phyloP scores from a whole-genome alignment of 23 red algal species.

The Gracilariopsis chorda region DNA sequence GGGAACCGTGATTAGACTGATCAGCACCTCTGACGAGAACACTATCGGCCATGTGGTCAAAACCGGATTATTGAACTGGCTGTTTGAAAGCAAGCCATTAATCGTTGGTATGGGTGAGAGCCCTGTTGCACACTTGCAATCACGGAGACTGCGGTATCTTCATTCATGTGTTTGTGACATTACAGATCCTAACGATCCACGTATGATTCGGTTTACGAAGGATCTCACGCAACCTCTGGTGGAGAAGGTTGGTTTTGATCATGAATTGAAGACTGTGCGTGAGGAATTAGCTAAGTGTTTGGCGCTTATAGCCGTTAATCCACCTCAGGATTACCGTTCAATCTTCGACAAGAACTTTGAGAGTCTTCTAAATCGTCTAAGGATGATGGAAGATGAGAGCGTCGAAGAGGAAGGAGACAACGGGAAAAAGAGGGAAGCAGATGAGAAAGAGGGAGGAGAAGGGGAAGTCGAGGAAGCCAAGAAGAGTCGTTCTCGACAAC shows the following conservation, averaged over 20 bases:
- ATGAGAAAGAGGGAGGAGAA: neutral
- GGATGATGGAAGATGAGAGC: neutral
- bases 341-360: conserved; percentile 21
- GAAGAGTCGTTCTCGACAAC: conserved; percentile 75
- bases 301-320: conserved; percentile 31
- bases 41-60: conserved; percentile 34
- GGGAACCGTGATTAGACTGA: conserved; percentile 61
- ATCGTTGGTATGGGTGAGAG: conserved; percentile 58
- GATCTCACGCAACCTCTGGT: conserved; percentile 16
- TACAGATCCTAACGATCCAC: neutral
- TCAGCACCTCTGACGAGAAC: conserved; percentile 30
- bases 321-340: neutral
- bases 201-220: conserved; percentile 16
- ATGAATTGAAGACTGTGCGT: conserved; percentile 73
- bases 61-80: conserved; percentile 8
- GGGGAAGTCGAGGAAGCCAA: conserved; percentile 2
- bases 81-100: conserved; percentile 36
- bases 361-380: conserved; percentile 22
- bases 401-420: neutral
- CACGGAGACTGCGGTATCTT: conserved; percentile 63
- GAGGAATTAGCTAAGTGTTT: conserved; percentile 75
- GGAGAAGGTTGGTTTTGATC: conserved; percentile 55
- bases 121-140: conserved; percentile 67
- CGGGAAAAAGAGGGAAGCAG: neutral
- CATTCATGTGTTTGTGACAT: conserved; percentile 70